phyloP scores from a whole-genome alignment of 768 basidiomycete species.

The Mycena polygramma region DNA sequence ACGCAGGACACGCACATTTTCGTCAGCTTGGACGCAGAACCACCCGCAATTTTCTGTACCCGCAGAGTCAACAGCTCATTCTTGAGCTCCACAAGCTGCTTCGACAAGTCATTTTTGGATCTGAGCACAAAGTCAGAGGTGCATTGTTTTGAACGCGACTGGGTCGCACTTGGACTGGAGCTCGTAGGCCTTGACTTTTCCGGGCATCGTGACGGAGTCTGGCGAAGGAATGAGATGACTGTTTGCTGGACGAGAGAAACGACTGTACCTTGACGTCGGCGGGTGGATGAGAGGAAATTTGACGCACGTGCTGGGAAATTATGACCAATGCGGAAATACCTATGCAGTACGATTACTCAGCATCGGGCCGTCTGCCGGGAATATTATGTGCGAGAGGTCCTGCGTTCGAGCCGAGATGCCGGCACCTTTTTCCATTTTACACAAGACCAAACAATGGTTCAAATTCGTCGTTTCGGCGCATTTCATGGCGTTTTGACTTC shows the following conservation, averaged over 20 bases:
- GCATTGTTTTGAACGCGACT: background rate
- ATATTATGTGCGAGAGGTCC: too few relatives aligned
- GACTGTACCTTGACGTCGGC: constrained; percentile 32
- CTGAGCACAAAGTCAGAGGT: constrained; percentile 56
- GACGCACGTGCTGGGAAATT: background rate
- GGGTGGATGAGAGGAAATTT: background rate
- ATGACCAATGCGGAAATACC: too few relatives aligned
- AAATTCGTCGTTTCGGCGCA: too few relatives aligned
- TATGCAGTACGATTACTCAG: background rate
- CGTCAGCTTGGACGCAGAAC: constrained; percentile 94
- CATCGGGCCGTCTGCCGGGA: too few relatives aligned
- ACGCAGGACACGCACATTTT: constrained; percentile 82
- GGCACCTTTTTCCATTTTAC: too few relatives aligned
- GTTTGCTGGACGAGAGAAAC: background rate
- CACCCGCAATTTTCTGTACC: constrained; percentile 98
- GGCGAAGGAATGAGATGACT: constrained; percentile 17
- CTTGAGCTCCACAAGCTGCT: constrained; percentile 95
- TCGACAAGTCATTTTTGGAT: constrained; percentile 96
- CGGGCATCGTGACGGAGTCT: constrained; percentile 75
- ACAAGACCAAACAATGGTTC: too few relatives aligned
- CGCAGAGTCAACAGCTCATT: constrained; percentile 92
- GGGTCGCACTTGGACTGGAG: constrained; percentile 90
- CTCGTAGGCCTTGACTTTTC: constrained; percentile 96
- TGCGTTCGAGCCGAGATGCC: too few relatives aligned
- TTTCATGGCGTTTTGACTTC: too few relatives aligned